Percentiles rank a stretch among this genome's conserved stretches.
These are phyloP conservation scores for Sphaerobolus stellatus DNA, from an alignment of 1,284 basidiomycete species.

Conservation along the genomic window DNA sequence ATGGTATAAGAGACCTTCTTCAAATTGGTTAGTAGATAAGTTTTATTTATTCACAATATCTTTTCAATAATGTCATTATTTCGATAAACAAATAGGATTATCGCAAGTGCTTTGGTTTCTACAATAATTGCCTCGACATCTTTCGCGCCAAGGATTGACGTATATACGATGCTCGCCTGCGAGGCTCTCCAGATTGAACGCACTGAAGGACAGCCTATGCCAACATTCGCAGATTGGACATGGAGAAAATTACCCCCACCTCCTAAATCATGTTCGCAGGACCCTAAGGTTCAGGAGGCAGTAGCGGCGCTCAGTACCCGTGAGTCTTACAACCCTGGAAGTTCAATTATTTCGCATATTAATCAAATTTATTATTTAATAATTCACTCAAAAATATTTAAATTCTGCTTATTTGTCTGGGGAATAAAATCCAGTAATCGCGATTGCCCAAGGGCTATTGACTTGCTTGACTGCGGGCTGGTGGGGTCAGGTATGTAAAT, in stretches of 20 bases:
- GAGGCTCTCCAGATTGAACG: constrained; percentile 47
- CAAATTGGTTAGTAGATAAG: constrained; percentile 57
- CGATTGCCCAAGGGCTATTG: constrained; percentile 69
- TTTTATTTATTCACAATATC: not conserved
- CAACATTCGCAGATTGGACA: not conserved
- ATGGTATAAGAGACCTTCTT: constrained; percentile 70
- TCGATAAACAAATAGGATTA: constrained; percentile 44
- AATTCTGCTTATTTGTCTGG: constrained; percentile 13
- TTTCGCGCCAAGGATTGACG: constrained; percentile 63
- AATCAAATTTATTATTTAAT: not conserved
- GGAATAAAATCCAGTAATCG: constrained; percentile 47
- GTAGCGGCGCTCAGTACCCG: constrained; percentile 68
- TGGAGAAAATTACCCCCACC: constrained; percentile 10
- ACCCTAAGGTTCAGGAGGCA: constrained; percentile 70
- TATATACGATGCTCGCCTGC: constrained; percentile 54
- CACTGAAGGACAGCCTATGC: constrained; percentile 27
- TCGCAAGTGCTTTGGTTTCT: constrained; percentile 50
- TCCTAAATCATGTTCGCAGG: constrained; percentile 53
- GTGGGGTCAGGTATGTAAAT: constrained; percentile 72
- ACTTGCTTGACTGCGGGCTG: constrained; percentile 76
- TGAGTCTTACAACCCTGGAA: constrained; percentile 33
- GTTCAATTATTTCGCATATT: too few species aligned
- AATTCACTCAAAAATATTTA: constrained; percentile 7
- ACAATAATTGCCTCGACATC: constrained; percentile 55
- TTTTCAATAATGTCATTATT: not conserved